Evolutionary conservation across 805 yeast genomes (phyloP).

Genomic region (Yarrowia osloensis): DNA sequence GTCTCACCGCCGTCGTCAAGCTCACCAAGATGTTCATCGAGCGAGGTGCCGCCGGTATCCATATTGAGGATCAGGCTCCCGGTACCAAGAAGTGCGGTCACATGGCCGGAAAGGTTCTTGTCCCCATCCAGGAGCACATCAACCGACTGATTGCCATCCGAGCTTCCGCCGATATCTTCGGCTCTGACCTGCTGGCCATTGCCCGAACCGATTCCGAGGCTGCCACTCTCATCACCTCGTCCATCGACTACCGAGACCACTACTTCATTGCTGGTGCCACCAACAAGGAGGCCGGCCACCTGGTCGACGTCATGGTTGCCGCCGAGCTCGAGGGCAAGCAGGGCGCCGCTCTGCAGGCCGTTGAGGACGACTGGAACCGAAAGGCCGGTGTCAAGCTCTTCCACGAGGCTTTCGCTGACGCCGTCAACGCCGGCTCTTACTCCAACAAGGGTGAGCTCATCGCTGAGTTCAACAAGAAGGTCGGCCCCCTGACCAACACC

Average conservation of each 20-base stretch:
- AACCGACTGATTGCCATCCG: conserved; percentile 91
- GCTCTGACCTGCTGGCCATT: conserved; percentile 79
- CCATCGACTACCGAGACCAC: conserved; percentile 94
- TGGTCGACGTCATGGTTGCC: conserved; percentile 73
- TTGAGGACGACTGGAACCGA: conserved; percentile 81
- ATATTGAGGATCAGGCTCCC: conserved; percentile 98
- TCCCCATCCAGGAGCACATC: conserved; percentile 96
- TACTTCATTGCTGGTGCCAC: conserved; percentile 89
- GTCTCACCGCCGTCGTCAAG: conserved; percentile 93
- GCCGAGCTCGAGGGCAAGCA: conserved; percentile 76
- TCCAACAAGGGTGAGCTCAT: conserved; percentile 60
- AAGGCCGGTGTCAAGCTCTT: conserved; percentile 84
- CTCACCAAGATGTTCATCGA: conserved; percentile 94
- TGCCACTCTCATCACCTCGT: conserved; percentile 89
- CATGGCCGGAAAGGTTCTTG: conserved; percentile 98
- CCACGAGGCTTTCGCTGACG: conserved; percentile 89
- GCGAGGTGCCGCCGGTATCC: conserved; percentile 98
- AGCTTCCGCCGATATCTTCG: conserved; percentile 91
- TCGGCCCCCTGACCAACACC: conserved; percentile 71
- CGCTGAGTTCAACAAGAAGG: conserved; percentile 62
- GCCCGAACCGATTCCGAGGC: conserved; percentile 99
- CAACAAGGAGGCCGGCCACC: conserved; percentile 73
- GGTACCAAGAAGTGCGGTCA: conserved; percentile 99
- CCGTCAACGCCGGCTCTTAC: conserved; percentile 60
- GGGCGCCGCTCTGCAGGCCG: conserved; percentile 67